Evolutionary conservation across 2,329 filamentous ascomycete species (phyloP).

Genomic region (Trichocomaceae sp.): DNA sequence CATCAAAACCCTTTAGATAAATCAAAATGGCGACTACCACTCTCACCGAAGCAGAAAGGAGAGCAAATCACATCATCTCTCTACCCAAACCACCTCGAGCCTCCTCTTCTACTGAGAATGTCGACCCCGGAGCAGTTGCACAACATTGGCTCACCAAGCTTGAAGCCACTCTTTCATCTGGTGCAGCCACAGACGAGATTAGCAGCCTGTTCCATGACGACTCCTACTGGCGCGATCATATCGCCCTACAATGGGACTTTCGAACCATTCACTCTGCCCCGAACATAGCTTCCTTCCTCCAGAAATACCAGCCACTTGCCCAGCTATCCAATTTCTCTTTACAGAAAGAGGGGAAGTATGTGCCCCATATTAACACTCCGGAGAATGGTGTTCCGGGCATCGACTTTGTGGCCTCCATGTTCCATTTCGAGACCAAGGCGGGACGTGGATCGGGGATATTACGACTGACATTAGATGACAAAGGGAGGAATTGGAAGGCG

Average conservation of each 20-base stretch:
- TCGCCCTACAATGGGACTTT: conserved; percentile 36
- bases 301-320: conserved; percentile 20
- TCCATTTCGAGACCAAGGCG: conserved; percentile 33
- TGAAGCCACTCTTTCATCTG: conserved; percentile 19
- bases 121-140: conserved; percentile 22
- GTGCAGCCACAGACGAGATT: conserved; percentile 24
- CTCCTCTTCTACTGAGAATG: conserved; percentile 1
- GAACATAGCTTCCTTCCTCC: conserved; percentile 28
- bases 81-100: conserved; percentile 23
- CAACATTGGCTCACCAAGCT: conserved; percentile 29
- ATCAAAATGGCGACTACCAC: background rate
- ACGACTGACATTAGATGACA: conserved; percentile 26
- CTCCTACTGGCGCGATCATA: conserved; percentile 38
- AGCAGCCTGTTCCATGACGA: conserved; percentile 31
- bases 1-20: background rate
- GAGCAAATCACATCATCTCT: conserved; percentile 23
- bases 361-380: conserved; percentile 24
- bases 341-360: conserved; percentile 28
- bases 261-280: conserved; percentile 28
- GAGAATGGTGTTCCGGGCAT: conserved; percentile 17
- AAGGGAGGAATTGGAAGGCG: conserved; percentile 27
- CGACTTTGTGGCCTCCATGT: conserved; percentile 29
- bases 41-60: conserved; percentile 8
- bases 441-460: conserved; percentile 34
- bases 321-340: conserved; percentile 26